Evolutionary conservation across 345 rosid species (phyloP).

Genomic region (Salix caprea): DNA sequence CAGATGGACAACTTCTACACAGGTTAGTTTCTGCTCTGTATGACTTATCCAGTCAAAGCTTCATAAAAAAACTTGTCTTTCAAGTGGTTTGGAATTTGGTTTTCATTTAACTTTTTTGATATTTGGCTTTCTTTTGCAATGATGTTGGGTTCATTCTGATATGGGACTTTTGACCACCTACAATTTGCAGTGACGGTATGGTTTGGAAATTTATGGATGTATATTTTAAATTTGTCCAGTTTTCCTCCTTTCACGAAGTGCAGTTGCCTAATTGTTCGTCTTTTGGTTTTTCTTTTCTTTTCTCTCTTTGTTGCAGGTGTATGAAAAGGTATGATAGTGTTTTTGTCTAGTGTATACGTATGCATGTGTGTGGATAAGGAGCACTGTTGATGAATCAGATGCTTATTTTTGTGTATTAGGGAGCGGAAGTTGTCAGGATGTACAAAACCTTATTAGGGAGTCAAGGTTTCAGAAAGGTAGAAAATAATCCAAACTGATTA

Average conservation of each 20-base stretch:
- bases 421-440: constrained; percentile 99
- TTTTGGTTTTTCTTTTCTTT: constrained; percentile 18
- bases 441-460: constrained; percentile 93
- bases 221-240: background rate
- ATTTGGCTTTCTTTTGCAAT: constrained; percentile 20
- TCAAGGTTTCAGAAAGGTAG: constrained; percentile 89
- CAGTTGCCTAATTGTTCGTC: constrained; percentile 19
- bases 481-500: background rate
- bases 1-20: constrained; percentile 99
- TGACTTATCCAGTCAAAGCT: background rate
- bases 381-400: constrained; percentile 2
- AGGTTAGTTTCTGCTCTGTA: constrained; percentile 46
- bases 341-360: background rate
- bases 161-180: constrained; percentile 27
- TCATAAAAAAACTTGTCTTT: constrained; percentile 1
- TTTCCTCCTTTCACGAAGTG: constrained; percentile 12
- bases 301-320: constrained; percentile 55
- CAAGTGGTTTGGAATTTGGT: constrained; percentile 4
- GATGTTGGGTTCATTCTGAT: constrained; percentile 28
- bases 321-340: constrained; percentile 57
- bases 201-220: constrained; percentile 2
- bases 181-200: constrained; percentile 80
- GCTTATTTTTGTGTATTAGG: constrained; percentile 38
- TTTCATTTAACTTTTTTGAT: constrained; percentile 16
- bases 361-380: background rate